Conservation (phyloP, 164 flowering plant genomes). For the Nelumbo lutea region DNA sequence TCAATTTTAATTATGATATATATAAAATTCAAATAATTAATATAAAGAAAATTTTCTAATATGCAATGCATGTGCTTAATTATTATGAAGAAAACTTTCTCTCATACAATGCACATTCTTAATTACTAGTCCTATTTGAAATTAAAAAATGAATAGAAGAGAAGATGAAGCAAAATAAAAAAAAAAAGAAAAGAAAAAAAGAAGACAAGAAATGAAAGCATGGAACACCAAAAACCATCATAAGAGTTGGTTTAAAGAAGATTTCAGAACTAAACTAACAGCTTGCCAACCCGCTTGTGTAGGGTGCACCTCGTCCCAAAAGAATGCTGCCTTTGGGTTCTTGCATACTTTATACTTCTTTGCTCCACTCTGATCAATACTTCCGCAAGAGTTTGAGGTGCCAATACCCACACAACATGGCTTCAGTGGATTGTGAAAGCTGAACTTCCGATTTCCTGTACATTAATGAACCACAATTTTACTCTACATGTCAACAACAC, state of each 20-base stretch:
- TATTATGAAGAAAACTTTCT: too few relatives aligned
- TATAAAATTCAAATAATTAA: too few relatives aligned
- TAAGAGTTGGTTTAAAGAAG: constrained; percentile 19
- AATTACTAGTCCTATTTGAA: too few relatives aligned
- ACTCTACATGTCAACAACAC: too few relatives aligned
- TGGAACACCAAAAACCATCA: neutral
- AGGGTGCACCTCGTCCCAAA: constrained; percentile 30
- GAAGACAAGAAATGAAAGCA: neutral
- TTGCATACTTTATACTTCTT: constrained; percentile 49
- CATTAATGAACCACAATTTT: too few relatives aligned
- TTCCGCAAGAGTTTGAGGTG: constrained; percentile 34
- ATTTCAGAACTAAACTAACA: constrained; percentile 27
- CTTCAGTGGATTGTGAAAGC: constrained; percentile 44
- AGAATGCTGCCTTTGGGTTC: constrained; percentile 25
- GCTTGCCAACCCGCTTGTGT: constrained; percentile 56
- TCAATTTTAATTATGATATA: too few relatives aligned
- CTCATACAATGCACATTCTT: too few relatives aligned
- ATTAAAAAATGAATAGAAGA: too few relatives aligned
- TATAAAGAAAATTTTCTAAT: too few relatives aligned
- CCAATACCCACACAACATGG: constrained; percentile 49
- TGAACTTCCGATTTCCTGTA: neutral
- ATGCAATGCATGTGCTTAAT: too few relatives aligned
- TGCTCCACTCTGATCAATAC: constrained; percentile 29
- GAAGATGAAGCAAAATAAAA: neutral
- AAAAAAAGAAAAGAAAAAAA: neutral